Evolutionary conservation across 805 yeast genomes (phyloP).

Genomic region (Metschnikowia continentalis): DNA sequence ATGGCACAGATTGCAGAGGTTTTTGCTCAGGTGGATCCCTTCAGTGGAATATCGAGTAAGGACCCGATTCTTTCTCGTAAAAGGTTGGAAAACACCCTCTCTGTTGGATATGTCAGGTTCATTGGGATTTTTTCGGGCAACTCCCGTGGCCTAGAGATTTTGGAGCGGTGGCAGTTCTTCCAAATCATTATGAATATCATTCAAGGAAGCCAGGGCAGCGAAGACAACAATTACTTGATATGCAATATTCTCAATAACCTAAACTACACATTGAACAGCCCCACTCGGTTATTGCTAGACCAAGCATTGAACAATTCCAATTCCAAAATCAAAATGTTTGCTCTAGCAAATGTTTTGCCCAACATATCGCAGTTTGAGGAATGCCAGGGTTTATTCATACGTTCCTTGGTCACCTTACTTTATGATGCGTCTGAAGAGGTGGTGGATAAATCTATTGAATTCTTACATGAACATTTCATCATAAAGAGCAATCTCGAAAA

Average conservation of each 20-base stretch:
- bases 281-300: constrained; percentile 59
- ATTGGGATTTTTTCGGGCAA: constrained; percentile 67
- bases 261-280: constrained; percentile 58
- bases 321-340: constrained; percentile 47
- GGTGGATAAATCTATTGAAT: constrained; percentile 18
- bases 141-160: constrained; percentile 57
- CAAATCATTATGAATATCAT: constrained; percentile 73
- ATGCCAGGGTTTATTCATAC: constrained; percentile 46
- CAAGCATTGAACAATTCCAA: constrained; percentile 60
- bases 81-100: constrained; percentile 58
- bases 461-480: constrained; percentile 20
- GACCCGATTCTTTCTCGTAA: constrained; percentile 69
- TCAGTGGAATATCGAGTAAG: constrained; percentile 64
- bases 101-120: constrained; percentile 73
- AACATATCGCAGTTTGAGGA: constrained; percentile 32
- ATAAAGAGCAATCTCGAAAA: constrained; percentile 30
- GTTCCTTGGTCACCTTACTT: constrained; percentile 58
- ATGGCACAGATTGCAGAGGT: constrained; percentile 88
- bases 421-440: constrained; percentile 49
- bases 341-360: constrained; percentile 51
- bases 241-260: constrained; percentile 56
- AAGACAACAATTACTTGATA: constrained; percentile 46
- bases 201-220: constrained; percentile 34
- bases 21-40: constrained; percentile 78
- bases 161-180: constrained; percentile 82